These are phyloP conservation scores for Metarhizium sp. DNA, from an alignment of 2,329 filamentous ascomycete genomes.

Conservation along the genomic window DNA sequence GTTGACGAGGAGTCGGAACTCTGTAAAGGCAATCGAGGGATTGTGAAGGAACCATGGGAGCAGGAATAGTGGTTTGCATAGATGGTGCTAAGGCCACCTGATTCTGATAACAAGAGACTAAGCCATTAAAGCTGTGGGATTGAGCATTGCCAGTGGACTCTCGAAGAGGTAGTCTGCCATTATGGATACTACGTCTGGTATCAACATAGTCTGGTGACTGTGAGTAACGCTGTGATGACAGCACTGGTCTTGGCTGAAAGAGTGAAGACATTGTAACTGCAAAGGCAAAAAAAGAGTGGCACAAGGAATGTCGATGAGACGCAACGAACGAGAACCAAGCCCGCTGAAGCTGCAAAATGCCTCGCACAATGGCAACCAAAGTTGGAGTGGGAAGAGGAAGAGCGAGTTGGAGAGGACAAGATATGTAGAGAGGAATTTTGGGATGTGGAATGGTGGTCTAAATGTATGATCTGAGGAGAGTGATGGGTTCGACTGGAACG, in stretches of 20 bases:
- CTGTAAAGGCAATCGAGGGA: constrained; percentile 33
- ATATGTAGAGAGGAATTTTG: constrained; percentile 35
- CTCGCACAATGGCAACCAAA: constrained; percentile 16
- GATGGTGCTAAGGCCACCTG: constrained; percentile 32
- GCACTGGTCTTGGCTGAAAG: constrained; percentile 34
- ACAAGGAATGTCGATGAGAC: constrained; percentile 23
- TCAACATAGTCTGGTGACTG: constrained; percentile 37
- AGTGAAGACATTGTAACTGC: constrained; percentile 26
- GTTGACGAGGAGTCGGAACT: constrained; percentile 26
- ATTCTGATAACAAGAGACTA: constrained; percentile 35
- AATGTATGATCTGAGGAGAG: constrained; percentile 27
- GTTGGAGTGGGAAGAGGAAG: constrained; percentile 18
- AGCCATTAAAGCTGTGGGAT: constrained; percentile 28
- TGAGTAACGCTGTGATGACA: constrained; percentile 43
- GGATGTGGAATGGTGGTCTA: constrained; percentile 33
- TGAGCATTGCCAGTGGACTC: constrained; percentile 46
- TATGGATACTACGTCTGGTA: constrained; percentile 28
- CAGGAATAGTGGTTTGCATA: constrained; percentile 37
- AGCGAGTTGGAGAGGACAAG: constrained; percentile 27
- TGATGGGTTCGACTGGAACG: constrained; percentile 29
- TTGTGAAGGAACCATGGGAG: constrained; percentile 41
- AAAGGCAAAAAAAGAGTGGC: constrained; percentile 10
- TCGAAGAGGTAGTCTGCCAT: constrained; percentile 35
- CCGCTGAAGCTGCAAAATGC: constrained; percentile 17
- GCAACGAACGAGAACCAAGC: constrained; percentile 18